Conservation (phyloP, 306 rosid genomes). For the Lathyrus aphaca region DNA sequence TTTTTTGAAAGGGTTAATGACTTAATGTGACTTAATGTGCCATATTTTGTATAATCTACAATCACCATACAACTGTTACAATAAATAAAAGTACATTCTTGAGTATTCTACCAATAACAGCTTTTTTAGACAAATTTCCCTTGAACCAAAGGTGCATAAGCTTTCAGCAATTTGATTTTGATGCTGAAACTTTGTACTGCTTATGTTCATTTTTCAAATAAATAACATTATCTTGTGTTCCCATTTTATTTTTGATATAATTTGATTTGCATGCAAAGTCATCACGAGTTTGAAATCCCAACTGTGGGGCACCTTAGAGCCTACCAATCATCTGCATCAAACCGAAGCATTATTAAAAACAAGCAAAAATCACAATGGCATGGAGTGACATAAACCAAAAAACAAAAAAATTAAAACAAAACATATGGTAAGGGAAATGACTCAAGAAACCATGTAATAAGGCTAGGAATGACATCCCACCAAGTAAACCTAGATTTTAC, state of each 20-base stretch:
- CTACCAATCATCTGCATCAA: not conserved
- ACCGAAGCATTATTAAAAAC: not conserved
- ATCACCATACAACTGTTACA: not conserved
- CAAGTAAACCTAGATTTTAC: not conserved
- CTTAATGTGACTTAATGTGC: not conserved
- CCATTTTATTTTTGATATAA: not conserved
- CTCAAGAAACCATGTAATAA: not conserved
- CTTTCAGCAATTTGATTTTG: not conserved
- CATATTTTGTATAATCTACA: slow-evolving; percentile 11
- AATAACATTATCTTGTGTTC: not conserved
- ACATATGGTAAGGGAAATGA: not conserved
- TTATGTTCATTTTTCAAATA: slow-evolving; percentile 13
- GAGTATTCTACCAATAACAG: slow-evolving; percentile 5
- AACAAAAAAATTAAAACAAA: not conserved
- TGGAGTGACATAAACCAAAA: not conserved
- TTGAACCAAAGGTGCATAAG: not conserved
- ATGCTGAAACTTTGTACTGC: slow-evolving; percentile 6
- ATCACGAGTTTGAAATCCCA: not conserved
- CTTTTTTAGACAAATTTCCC: not conserved
- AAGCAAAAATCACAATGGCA: slow-evolving; percentile 1
- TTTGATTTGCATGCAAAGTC: not conserved
- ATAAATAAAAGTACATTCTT: not conserved
- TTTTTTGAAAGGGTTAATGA: slow-evolving; percentile 2
- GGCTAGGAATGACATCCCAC: not conserved
- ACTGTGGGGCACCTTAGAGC: not conserved